phyloP scores from a whole-genome alignment of 768 basidiomycete species.

The Tephrocybe sp. region DNA sequence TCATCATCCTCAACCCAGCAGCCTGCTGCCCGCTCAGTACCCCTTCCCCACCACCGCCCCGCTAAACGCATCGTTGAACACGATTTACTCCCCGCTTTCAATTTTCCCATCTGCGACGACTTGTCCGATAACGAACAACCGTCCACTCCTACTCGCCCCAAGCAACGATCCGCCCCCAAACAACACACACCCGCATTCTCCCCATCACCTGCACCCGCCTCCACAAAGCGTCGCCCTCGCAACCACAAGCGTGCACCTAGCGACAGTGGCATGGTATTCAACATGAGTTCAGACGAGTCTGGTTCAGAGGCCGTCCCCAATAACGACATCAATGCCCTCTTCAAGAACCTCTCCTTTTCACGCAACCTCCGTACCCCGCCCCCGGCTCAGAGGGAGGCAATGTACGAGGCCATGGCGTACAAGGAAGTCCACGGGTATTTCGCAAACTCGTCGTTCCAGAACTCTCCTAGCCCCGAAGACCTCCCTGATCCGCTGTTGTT shows the following conservation, averaged over 20 bases:
- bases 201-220: constrained; percentile 24
- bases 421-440: constrained; percentile 48
- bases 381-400: constrained; percentile 20
- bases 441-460: constrained; percentile 83
- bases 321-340: constrained; percentile 30
- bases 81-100: constrained; percentile 19
- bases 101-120: constrained; percentile 76
- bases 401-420: constrained; percentile 29
- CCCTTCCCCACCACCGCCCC: constrained; percentile 35
- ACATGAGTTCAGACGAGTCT: constrained; percentile 67
- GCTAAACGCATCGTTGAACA: constrained; percentile 17
- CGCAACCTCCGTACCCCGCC: constrained; percentile 10
- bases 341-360: constrained; percentile 4
- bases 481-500: constrained; percentile 66
- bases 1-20: constrained; percentile 16
- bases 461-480: constrained; percentile 82
- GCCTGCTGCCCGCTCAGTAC: constrained; percentile 49
- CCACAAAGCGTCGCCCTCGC: constrained; percentile 17
- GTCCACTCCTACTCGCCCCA: constrained; percentile 52
- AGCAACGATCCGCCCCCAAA: constrained; percentile 5
- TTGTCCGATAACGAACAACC: constrained; percentile 30
- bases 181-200: constrained; percentile 40
- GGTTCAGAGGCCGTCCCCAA: constrained; percentile 27
- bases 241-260: constrained; percentile 63
- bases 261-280: constrained; percentile 60